Evolutionary conservation across 2,329 filamentous ascomycete genomes (phyloP).

Genomic region (Ascocoryne sarcoides): DNA sequence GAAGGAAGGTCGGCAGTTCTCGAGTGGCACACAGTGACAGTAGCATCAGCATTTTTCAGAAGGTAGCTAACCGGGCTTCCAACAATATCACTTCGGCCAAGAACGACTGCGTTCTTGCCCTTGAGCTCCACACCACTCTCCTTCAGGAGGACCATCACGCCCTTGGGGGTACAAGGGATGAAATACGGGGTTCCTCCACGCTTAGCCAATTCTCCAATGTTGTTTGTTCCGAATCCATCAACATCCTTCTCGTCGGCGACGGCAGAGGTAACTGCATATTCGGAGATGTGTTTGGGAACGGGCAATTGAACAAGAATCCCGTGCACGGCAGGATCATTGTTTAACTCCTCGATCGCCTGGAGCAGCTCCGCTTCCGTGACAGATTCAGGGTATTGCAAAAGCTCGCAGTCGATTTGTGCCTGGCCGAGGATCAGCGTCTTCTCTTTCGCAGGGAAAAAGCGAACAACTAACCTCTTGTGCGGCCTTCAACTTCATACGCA

Average conservation of each 20-base stretch:
- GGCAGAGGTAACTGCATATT: conserved; percentile 82
- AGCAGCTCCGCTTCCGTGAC: conserved; percentile 81
- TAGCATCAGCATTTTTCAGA: conserved; percentile 90
- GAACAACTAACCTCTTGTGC: conserved; percentile 64
- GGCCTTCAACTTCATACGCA: conserved; percentile 99
- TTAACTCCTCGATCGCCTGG: conserved; percentile 69
- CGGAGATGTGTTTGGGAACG: conserved; percentile 79
- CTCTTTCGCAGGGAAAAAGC: conserved; percentile 3
- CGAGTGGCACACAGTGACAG: conserved; percentile 93
- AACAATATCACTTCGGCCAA: conserved; percentile 94
- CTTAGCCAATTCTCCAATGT: conserved; percentile 96
- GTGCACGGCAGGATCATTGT: conserved; percentile 79
- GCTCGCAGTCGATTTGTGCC: conserved; percentile 83
- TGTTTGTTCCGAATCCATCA: conserved; percentile 87
- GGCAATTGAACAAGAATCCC: conserved; percentile 93
- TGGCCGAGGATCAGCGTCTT: conserved; percentile 31
- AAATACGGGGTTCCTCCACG: conserved; percentile 84
- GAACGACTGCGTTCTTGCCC: conserved; percentile 89
- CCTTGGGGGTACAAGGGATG: conserved; percentile 91
- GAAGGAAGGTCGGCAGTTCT: conserved; percentile 66
- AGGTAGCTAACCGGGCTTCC: conserved; percentile 95
- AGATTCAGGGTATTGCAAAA: conserved; percentile 73
- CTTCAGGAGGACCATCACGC: conserved; percentile 85
- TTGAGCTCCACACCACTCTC: conserved; percentile 74
- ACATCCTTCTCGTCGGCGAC: conserved; percentile 95